A percentile compares a stretch with the other conserved stretches of the same genome.
phyloP scores from a whole-genome alignment of 805 yeast genomes.

The Cyberlindnera xishuangbannaensis region DNA sequence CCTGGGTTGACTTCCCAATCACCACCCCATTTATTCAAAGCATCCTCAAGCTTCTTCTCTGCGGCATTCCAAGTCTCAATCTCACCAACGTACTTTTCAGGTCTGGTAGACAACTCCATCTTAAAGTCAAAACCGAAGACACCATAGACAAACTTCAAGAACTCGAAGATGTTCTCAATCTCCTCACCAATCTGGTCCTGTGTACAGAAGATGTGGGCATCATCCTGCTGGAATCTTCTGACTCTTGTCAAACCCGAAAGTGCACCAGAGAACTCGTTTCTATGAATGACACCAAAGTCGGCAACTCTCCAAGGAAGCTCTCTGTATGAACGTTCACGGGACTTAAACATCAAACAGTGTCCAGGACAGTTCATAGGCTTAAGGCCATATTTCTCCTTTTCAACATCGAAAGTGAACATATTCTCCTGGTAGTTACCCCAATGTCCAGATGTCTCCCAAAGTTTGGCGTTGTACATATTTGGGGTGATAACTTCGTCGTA shows the following conservation, averaged over 20 bases:
- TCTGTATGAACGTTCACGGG: slow-evolving; percentile 91
- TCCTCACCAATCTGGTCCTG: slow-evolving; percentile 85
- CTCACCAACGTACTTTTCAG: slow-evolving; percentile 94
- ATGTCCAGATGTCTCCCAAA: slow-evolving; percentile 99
- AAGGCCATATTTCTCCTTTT: slow-evolving; percentile 90
- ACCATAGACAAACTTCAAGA: slow-evolving; percentile 81
- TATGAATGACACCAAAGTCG: slow-evolving; percentile 94
- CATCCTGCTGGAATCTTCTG: slow-evolving; percentile 98
- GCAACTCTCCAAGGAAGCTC: slow-evolving; percentile 99
- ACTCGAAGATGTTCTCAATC: slow-evolving; percentile 78
- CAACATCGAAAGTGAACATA: slow-evolving; percentile 95
- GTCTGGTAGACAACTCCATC: slow-evolving; percentile 96
- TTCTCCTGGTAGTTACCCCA: slow-evolving; percentile 97
- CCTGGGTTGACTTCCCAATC: slow-evolving; percentile 94
- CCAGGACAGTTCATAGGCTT: slow-evolving; percentile 94
- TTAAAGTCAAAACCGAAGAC: slow-evolving; percentile 91
- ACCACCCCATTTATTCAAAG: slow-evolving; percentile 81
- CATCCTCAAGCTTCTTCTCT: slow-evolving; percentile 75
- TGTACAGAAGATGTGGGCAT: slow-evolving; percentile 96
- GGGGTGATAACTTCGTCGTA: slow-evolving; percentile 99
- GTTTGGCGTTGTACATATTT: slow-evolving; percentile 94
- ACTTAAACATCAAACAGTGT: slow-evolving; percentile 88
- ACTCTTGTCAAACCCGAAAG: slow-evolving; percentile 93
- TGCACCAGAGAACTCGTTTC: slow-evolving; percentile 96
- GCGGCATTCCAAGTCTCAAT: slow-evolving; percentile 92